Evolutionary conservation across 2,329 filamentous ascomycete species (phyloP), one percentile per base, ranked within the genome.

Genomic region (Trichoderma sp.): DNA sequence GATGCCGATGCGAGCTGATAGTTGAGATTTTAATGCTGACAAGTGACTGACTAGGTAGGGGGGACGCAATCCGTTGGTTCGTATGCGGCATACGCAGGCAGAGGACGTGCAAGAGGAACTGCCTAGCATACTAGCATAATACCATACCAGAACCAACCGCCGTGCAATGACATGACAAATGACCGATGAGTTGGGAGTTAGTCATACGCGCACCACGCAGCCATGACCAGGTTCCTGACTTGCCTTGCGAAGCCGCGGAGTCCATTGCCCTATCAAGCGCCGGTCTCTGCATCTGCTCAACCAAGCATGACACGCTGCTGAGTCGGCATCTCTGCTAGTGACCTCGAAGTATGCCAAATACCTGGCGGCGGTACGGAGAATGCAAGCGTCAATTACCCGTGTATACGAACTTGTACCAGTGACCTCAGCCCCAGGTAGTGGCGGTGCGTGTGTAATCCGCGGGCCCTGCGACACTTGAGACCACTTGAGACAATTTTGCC

Each of bases 141-240:
- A 34, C 32, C 32, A 30, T 34, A 36, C 34, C 34, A 36, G 34
- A 28, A 36, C 34, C 34, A 36, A 36, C 34, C 34, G 34, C 34
- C 34, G 34, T 36, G 34, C 14, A 36, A 36, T 36, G 34, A 36
- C 34, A 65, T 65, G 62, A 65, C 62, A 65, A 65, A 53, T 65
- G 62, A 65, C 62, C 24, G 62, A 51, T n/a, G 62, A 51, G 39
- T 65, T 65, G 34, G 24, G 62, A 51, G 39, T 65, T 65, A 65
- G 62, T 65, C 62, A 65, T 65, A 34, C 26, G 18, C 43, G 43
- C 43, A 14, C 26, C 62, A n/a, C 28, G 28, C 57, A 60, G 57
- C 30, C 24, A 57, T 34, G 18, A 32, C 28, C 30, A 60, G 57
- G 57, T 60, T 60, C 57, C 57, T 60, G 57, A n/a, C 28, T 60